phyloP scores from a whole-genome alignment of 441 rosid species.

The Omphalea diandra region DNA sequence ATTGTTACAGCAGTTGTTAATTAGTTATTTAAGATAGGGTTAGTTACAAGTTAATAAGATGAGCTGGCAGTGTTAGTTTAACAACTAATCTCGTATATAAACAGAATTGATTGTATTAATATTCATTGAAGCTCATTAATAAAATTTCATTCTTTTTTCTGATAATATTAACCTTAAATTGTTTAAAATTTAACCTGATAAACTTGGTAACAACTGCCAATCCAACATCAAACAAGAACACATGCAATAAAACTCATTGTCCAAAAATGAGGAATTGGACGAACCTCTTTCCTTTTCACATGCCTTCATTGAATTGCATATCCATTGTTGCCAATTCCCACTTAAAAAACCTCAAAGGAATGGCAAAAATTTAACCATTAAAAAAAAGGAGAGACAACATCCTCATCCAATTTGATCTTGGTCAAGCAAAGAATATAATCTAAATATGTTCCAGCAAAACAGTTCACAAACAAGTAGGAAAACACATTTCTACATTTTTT shows the following conservation, averaged over 20 bases:
- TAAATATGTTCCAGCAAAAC: background rate
- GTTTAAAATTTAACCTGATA: background rate
- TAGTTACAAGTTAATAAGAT: too few species aligned
- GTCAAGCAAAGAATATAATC: background rate
- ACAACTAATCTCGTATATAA: too few species aligned
- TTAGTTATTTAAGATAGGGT: too few species aligned
- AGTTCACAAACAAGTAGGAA: background rate
- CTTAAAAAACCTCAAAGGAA: background rate
- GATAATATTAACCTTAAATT: background rate
- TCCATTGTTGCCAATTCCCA: background rate
- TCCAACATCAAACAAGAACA: background rate
- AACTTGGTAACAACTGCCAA: background rate
- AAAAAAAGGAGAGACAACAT: background rate
- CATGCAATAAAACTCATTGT: background rate
- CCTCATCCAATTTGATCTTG: background rate
- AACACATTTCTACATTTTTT: background rate
- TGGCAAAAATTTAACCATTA: background rate
- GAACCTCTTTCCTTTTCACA: background rate
- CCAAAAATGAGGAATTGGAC: background rate
- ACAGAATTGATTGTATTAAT: too few species aligned
- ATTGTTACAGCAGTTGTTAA: too few species aligned
- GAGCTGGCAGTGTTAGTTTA: too few species aligned
- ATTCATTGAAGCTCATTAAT: too few species aligned
- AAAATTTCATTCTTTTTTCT: too few species aligned
- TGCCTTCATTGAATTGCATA: background rate